These are phyloP conservation scores for Silene noctiflora DNA, from an alignment of 179 eudicot genomes.

Conservation along the genomic window DNA sequence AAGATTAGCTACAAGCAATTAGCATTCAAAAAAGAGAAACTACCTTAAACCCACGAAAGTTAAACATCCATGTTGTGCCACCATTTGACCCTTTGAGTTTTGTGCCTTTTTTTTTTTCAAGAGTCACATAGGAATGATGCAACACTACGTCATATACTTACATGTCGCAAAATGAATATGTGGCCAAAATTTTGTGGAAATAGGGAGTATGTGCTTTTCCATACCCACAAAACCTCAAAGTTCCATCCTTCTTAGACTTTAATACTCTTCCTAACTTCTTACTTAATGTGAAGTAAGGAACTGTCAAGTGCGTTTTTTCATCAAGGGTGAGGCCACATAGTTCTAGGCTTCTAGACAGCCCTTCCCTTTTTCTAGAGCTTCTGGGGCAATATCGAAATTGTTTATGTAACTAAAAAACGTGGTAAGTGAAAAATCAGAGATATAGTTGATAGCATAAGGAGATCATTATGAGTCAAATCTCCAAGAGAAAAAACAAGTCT, in stretches of 20 bases:
- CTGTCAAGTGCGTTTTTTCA: not conserved
- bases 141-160: not conserved
- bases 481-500: not conserved
- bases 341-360: too few relatives aligned
- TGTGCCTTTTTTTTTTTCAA: not conserved
- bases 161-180: not conserved
- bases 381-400: too few relatives aligned
- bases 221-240: not conserved
- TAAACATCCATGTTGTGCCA: not conserved
- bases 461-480: too few relatives aligned
- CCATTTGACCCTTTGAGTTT: not conserved
- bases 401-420: not conserved
- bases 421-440: not conserved
- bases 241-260: too few relatives aligned
- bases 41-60: not conserved
- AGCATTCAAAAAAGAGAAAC: not conserved
- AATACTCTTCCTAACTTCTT: too few relatives aligned
- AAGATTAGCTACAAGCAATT: too few relatives aligned
- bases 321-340: not conserved
- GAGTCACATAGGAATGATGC: not conserved
- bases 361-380: not conserved
- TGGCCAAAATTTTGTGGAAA: not conserved
- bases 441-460: not conserved
- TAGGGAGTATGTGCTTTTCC: not conserved
- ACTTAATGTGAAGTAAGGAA: not conserved